A percentile compares a stretch with the other conserved stretches of the same genome.
These are phyloP conservation scores for Plasmodium sp. DNA, from an alignment of 169 alveolate species.

Conservation along the genomic window DNA sequence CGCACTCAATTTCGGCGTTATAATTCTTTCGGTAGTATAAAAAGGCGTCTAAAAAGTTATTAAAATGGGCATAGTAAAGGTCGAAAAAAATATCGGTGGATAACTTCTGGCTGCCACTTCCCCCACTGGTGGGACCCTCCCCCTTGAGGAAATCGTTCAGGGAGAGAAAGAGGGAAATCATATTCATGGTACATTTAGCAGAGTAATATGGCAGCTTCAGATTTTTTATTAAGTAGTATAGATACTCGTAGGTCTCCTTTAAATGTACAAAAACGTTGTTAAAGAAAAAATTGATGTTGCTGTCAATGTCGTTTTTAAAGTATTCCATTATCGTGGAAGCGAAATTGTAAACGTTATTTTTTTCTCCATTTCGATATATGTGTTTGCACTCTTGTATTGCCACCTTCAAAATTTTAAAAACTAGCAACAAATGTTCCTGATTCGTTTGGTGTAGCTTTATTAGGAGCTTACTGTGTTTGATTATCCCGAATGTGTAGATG, in stretches of 20 bases:
- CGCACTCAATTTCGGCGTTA: conserved; percentile 41
- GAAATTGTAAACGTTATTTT: conserved; percentile 65
- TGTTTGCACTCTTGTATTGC: conserved; percentile 73
- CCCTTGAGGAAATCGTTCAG: conserved; percentile 22
- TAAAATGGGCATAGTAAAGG: conserved; percentile 49
- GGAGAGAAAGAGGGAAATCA: conserved; percentile 71
- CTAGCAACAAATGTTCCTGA: conserved; percentile 67
- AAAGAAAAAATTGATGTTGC: conserved; percentile 42
- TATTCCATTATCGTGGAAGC: conserved; percentile 56
- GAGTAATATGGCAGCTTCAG: conserved; percentile 64
- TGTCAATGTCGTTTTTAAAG: conserved; percentile 71
- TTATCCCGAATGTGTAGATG: conserved; percentile 58
- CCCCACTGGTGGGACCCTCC: neutral
- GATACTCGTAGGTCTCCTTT: conserved; percentile 73
- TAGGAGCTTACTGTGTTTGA: conserved; percentile 51
- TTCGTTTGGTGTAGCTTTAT: conserved; percentile 68
- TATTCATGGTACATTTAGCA: conserved; percentile 70
- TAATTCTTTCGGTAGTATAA: conserved; percentile 56
- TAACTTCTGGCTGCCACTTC: conserved; percentile 9
- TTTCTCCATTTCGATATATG: conserved; percentile 57
- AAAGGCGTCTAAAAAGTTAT: conserved; percentile 36
- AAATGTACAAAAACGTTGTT: conserved; percentile 48
- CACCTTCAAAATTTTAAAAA: conserved; percentile 48
- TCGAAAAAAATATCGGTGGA: conserved; percentile 57
- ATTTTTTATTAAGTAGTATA: conserved; percentile 61